phyloP scores from a whole-genome alignment of 148 eudicot genomes.

The Diospyros kaki region DNA sequence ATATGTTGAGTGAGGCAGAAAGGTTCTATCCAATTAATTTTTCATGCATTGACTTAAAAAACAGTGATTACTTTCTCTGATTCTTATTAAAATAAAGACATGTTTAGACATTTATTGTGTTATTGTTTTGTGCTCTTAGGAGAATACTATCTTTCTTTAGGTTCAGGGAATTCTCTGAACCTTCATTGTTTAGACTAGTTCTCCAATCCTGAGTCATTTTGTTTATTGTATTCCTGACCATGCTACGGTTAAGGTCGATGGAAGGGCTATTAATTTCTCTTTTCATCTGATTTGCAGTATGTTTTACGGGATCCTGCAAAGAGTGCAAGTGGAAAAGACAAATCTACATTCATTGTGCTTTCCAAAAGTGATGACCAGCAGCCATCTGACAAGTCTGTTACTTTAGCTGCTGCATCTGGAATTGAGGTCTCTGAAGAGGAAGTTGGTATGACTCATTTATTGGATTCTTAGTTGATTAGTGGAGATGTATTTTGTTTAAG shows the following conservation, averaged over 20 bases:
- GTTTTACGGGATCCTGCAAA: conserved; percentile 48
- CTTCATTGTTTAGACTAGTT: no score
- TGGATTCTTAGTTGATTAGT: not conserved
- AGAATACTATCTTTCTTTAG: no score
- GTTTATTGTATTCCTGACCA: not conserved
- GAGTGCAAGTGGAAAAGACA: conserved; percentile 53
- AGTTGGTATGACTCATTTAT: conserved; percentile 31
- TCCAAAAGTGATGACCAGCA: conserved; percentile 44
- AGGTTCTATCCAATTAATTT: no score
- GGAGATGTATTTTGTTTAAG: not conserved
- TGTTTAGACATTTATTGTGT: not conserved
- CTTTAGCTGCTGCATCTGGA: conserved; percentile 30
- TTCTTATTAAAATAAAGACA: not conserved
- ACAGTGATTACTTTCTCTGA: not conserved
- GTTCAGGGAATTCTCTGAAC: no score
- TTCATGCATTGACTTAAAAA: no score
- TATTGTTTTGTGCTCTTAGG: no score
- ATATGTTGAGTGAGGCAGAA: no score
- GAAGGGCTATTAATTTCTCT: not conserved
- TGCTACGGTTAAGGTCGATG: not conserved
- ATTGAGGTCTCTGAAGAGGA: conserved; percentile 30
- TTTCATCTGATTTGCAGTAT: conserved; percentile 36
- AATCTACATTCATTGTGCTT: conserved; percentile 41
- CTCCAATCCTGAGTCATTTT: no score
- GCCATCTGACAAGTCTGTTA: conserved; percentile 19